These are phyloP conservation scores for Peterozyma xylosa DNA, from an alignment of 805 yeast genomes.

Conservation along the genomic window DNA sequence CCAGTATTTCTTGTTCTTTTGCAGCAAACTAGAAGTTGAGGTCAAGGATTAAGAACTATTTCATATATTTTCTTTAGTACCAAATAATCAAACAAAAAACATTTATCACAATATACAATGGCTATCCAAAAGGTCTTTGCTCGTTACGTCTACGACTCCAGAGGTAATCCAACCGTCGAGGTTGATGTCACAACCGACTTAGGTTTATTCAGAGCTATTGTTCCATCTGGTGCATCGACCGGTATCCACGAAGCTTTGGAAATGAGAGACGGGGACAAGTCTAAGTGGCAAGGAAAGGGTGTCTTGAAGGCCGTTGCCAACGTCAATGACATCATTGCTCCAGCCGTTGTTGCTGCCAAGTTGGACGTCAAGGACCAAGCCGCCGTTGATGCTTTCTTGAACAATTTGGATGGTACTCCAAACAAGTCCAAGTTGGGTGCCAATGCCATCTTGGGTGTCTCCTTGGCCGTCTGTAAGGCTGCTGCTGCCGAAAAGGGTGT, in stretches of 20 bases:
- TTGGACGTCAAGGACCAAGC: slow-evolving; percentile 82
- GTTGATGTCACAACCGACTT: slow-evolving; percentile 90
- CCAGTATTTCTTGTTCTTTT: too few species aligned
- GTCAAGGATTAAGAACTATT: too few species aligned
- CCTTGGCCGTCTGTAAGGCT: slow-evolving; percentile 94
- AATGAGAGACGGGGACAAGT: slow-evolving; percentile 96
- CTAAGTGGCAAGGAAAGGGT: slow-evolving; percentile 99
- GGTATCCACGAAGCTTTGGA: slow-evolving; percentile 98
- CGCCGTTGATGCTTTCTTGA: slow-evolving; percentile 79
- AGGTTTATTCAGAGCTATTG: slow-evolving; percentile 94
- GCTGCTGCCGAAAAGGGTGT: slow-evolving; percentile 95
- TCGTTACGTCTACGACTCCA: slow-evolving; percentile 98
- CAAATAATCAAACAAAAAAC: too few species aligned
- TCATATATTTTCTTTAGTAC: too few species aligned
- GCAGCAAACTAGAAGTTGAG: too few species aligned
- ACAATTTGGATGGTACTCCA: slow-evolving; percentile 88
- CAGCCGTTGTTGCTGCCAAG: slow-evolving; percentile 78
- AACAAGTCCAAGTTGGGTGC: slow-evolving; percentile 98
- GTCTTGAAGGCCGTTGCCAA: slow-evolving; percentile 93
- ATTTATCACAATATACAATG: slow-evolving; percentile 32
- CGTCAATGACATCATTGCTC: slow-evolving; percentile 92
- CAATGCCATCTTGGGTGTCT: slow-evolving; percentile 96
- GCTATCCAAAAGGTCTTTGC: slow-evolving; percentile 84
- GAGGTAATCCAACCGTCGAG: slow-evolving; percentile 99
- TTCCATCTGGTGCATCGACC: slow-evolving; percentile 99